Evolutionary conservation across 1,139 yeast genomes (phyloP).

Genomic region (Zhuliangozyma blackwelliae): DNA sequence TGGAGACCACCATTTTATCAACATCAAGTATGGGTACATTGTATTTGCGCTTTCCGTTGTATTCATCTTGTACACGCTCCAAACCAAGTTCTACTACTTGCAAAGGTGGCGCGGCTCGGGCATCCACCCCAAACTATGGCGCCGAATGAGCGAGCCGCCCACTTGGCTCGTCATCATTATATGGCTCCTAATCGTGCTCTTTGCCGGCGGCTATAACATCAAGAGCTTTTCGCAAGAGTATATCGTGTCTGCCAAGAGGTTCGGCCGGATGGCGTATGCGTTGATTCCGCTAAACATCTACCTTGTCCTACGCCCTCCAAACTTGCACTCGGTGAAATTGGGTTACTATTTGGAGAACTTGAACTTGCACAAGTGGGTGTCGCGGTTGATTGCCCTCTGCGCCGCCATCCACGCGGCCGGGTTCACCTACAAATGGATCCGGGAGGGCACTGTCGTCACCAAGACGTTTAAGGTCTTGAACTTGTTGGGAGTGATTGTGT

Average conservation of each 20-base stretch:
- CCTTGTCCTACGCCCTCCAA: slow-evolving; percentile 53
- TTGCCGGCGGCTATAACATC: slow-evolving; percentile 18
- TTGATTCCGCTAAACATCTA: slow-evolving; percentile 62
- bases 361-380: slow-evolving; percentile 74
- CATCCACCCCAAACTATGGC: slow-evolving; percentile 12
- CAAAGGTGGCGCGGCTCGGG: slow-evolving; percentile 23
- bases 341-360: slow-evolving; percentile 55
- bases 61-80: slow-evolving; percentile 13
- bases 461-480: slow-evolving; percentile 48
- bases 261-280: slow-evolving; percentile 61
- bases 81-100: slow-evolving; percentile 7
- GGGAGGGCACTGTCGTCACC: slow-evolving; percentile 22
- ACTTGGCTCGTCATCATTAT: slow-evolving; percentile 21
- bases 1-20: slow-evolving; percentile 28
- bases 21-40: slow-evolving; percentile 48
- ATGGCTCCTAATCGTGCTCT: slow-evolving; percentile 30
- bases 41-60: slow-evolving; percentile 31
- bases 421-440: slow-evolving; percentile 46
- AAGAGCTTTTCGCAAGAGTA: slow-evolving; percentile 19
- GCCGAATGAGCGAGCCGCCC: slow-evolving; percentile 18
- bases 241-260: slow-evolving; percentile 29
- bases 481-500: slow-evolving; percentile 57
- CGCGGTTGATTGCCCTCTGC: slow-evolving; percentile 55
- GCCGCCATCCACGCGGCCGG: slow-evolving; percentile 56
- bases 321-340: slow-evolving; percentile 40